Evolutionary conservation across 768 basidiomycete genomes (phyloP).

Genomic region (Leccinellum rugosiceps): DNA sequence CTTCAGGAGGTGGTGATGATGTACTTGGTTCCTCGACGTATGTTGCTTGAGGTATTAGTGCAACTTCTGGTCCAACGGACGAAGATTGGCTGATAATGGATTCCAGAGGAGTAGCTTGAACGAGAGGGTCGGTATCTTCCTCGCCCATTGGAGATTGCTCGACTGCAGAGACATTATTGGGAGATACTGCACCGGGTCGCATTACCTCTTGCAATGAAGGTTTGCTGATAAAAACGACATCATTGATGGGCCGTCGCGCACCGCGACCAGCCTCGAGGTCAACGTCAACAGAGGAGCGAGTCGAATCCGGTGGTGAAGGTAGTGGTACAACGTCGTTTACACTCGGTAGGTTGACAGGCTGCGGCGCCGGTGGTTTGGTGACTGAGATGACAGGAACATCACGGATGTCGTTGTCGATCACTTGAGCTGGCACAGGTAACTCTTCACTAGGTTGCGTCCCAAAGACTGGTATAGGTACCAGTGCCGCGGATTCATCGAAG

Average conservation of each 20-base stretch:
- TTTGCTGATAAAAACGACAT: conserved; percentile 14
- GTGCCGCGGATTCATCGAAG: conserved; percentile 44
- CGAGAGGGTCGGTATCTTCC: conserved; percentile 50
- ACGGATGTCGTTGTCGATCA: conserved; percentile 18
- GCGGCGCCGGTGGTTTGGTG: conserved; percentile 68
- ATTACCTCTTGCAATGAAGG: conserved; percentile 9
- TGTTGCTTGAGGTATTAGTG: not conserved
- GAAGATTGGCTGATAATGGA: conserved; percentile 31
- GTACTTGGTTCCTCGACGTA: conserved; percentile 10
- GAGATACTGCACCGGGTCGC: conserved; percentile 8
- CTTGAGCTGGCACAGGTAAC: conserved; percentile 21
- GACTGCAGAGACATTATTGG: conserved; percentile 15
- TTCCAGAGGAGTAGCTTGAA: conserved; percentile 40
- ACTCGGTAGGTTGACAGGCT: conserved; percentile 68
- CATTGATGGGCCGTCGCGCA: conserved; percentile 33
- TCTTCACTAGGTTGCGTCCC: conserved; percentile 29
- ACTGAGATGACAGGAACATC: conserved; percentile 56
- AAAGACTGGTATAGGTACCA: conserved; percentile 64
- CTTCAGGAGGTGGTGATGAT: conserved; percentile 9
- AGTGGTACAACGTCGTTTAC: conserved; percentile 51
- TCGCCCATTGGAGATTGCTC: conserved; percentile 21
- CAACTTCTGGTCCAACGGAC: conserved; percentile 7
- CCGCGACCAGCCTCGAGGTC: conserved; percentile 42
- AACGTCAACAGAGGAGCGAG: conserved; percentile 36
- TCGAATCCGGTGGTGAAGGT: conserved; percentile 45